These are phyloP conservation scores for Xylaria nigripes DNA, from an alignment of 495 filamentous ascomycete genomes.

Conservation along the genomic window DNA sequence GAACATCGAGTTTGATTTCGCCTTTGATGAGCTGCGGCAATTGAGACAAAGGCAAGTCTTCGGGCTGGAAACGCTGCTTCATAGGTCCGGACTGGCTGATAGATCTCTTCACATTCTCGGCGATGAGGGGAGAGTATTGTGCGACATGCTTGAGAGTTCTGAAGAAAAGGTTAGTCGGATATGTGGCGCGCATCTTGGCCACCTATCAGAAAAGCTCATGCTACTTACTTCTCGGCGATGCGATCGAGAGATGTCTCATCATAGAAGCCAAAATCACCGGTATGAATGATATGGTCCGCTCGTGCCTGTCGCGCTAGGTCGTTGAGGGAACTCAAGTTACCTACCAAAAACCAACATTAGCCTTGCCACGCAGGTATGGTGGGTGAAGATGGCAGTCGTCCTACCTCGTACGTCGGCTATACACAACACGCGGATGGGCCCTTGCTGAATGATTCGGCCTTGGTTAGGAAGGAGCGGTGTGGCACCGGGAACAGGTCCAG, in stretches of 20 bases:
- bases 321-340: slow-evolving; percentile 91
- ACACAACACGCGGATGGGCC: slow-evolving; percentile 78
- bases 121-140: slow-evolving; percentile 92
- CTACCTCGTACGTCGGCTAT: slow-evolving; percentile 97
- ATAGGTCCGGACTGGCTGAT: slow-evolving; percentile 60
- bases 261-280: slow-evolving; percentile 99
- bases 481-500: slow-evolving; percentile 42
- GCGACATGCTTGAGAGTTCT: slow-evolving; percentile 97
- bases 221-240: slow-evolving; percentile 92
- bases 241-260: slow-evolving; percentile 91
- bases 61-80: slow-evolving; percentile 69
- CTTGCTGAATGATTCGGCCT: slow-evolving; percentile 70
- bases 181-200: slow-evolving; percentile 12
- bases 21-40: slow-evolving; percentile 85
- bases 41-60: slow-evolving; percentile 89
- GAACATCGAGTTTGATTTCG: slow-evolving; percentile 81
- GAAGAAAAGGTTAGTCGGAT: slow-evolving; percentile 5
- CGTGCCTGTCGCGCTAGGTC: slow-evolving; percentile 87
- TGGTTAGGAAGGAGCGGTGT: slow-evolving; percentile 50
- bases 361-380: not conserved
- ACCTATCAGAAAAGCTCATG: slow-evolving; percentile 6
- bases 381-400: slow-evolving; percentile 8
- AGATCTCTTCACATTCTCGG: slow-evolving; percentile 76
- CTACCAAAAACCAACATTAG: slow-evolving; percentile 39
- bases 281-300: slow-evolving; percentile 95